Evolutionary conservation across 2,329 filamentous ascomycete genomes (phyloP), one percentile per base, ranked within the genome.

Genomic region (Fusarium incarnatum): DNA sequence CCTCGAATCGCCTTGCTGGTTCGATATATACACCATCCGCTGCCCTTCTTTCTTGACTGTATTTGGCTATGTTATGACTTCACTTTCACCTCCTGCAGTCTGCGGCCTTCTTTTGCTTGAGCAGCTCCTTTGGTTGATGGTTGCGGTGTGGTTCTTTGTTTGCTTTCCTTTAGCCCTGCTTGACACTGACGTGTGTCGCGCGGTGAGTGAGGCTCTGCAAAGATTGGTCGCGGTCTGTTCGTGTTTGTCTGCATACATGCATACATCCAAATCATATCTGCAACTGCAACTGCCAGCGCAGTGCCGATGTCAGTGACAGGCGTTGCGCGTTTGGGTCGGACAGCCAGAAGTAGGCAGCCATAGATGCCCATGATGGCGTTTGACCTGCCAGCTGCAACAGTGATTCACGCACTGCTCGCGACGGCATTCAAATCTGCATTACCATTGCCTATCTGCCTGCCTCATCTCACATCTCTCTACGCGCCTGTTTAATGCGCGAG

Each of bases 311-410:
- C 47, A 48, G 54, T 68, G 54, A 68, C 56, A 57, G 57, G 42
- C 34, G 56, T 62, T 48, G 49, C 68, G 68, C 68, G 67, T 64
- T 71, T 52, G 56, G 63, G 68, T 68, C 32, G 68, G 68, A 71
- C 68, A 71, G 27, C 40, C 30, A 70, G 48, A 67, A 58, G 34
- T 47, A 59, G 60, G 37, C 52, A 50, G 45, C 40, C 53, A 50
- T 57, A 40, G 48, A 53, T 52, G 62, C 23, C 32, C 49, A 57
- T 52, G 68, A 71, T 67, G 52, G 34, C 65, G 48, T 67, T 53
- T 40, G 34, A 50, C 34, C 49, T 54, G 59, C 40, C 47, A 44
- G 55, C 55, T 58, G 55, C 34, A 45, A 49, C 52, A 55, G 46
- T 45, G 30, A 44, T 20, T 50, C 8, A 28, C 48, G 41, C 44